Base-by-base conservation (phyloP, 2,329 filamentous ascomycete species). In the Graphilbum fragrans region DNA sequence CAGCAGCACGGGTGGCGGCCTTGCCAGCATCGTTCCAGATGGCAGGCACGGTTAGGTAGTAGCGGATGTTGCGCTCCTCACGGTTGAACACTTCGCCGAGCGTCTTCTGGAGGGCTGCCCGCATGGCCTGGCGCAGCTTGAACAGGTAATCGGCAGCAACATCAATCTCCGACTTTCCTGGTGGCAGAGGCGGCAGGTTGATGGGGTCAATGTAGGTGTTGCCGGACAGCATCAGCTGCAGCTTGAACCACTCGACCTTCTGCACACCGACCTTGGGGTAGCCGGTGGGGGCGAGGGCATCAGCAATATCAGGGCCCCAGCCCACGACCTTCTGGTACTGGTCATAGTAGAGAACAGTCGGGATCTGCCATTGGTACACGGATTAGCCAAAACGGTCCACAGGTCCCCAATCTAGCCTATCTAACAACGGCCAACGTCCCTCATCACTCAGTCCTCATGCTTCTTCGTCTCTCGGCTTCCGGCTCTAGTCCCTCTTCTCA, bases 11-110 rank as follows among this genome's bases (percentile, higher is more conserved):
- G 14, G 92, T 96, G 32, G 92, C 92, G 44, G 92, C 92, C 67
- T 98, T 98, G 53, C 88, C 92, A 36, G 92, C 90, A 66, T 96
- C 92, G 61, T 96, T 96, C 92, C 92, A 96, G 53, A 98, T 96
- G 52, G 92, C 92, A 18, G 92, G 92, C n/a, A 98, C 92, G 3
- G 92, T 98, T 53, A 98, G 70, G 62, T 95, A 96, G 65, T 96
- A 96, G 53, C 86, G 78, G 54, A 96, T 98, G 62, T 96, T 96
- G 55, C 90, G 82, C 69, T 96, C 92, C 67, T 96, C 92, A 62
- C 92, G 75, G 64, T 93, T 94, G 64, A 96, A 98, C 1, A 98
- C 92, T 59, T 96, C 92, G 41, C 92, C 92, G 23, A 96, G 71
- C 2, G 88, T 94, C 74, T 96, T 96, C 61, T 94, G 87, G 45